Conservation (phyloP, 805 yeast genomes). For the Lipomyces starkeyi region DNA sequence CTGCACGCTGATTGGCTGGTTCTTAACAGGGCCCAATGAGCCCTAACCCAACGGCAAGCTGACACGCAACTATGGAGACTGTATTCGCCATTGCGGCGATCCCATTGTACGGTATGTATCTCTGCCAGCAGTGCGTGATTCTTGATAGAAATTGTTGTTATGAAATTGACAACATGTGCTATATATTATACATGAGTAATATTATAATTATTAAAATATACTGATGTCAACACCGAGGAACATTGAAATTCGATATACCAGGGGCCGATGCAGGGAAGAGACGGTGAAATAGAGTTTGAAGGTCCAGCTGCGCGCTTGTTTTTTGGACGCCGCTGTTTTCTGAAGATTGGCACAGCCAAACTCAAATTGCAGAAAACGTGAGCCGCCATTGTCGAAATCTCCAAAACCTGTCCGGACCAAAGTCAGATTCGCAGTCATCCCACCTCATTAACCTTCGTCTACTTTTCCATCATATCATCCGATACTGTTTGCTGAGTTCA, state of each 20-base stretch:
- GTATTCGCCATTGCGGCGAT: not conserved
- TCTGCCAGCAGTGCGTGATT: not conserved
- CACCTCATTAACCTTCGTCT: not conserved
- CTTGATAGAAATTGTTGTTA: not conserved
- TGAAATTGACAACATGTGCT: too few relatives aligned
- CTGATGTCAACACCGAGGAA: too few relatives aligned
- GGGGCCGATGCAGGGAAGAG: too few relatives aligned
- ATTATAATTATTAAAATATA: too few relatives aligned
- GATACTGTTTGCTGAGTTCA: not conserved
- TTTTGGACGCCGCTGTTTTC: not conserved
- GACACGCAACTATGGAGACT: not conserved
- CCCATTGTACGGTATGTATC: not conserved
- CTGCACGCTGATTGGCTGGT: not conserved
- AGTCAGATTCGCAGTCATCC: not conserved
- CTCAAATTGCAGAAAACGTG: slow-evolving; percentile 9
- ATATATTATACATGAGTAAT: too few relatives aligned
- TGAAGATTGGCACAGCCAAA: not conserved
- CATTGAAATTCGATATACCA: too few relatives aligned
- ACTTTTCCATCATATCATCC: not conserved
- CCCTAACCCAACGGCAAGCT: not conserved
- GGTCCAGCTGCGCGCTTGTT: slow-evolving; percentile 11
- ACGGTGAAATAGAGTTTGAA: slow-evolving; percentile 14
- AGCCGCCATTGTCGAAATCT: slow-evolving; percentile 6
- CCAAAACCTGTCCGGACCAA: not conserved
- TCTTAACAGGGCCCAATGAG: not conserved